A percentile compares a stretch with the other conserved stretches of the same genome.
These are phyloP conservation scores for Domatiomyces globalis DNA, from an alignment of 2,329 filamentous ascomycete species.

Conservation along the genomic window DNA sequence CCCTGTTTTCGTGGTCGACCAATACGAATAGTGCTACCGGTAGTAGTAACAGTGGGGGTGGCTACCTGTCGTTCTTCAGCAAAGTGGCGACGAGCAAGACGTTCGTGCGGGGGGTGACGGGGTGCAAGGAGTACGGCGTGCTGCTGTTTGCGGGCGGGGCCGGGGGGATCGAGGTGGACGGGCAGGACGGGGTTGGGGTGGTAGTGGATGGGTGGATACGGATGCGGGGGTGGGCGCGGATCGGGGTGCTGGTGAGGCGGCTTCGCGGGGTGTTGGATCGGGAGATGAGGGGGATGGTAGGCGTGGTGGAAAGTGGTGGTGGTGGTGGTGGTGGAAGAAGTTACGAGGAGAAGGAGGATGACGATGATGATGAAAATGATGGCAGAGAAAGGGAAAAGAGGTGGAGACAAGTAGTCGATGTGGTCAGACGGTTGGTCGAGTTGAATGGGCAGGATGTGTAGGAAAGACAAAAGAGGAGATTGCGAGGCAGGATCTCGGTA, in stretches of 20 bases:
- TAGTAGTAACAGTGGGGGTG: slow-evolving; percentile 12
- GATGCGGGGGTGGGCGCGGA: slow-evolving; percentile 81
- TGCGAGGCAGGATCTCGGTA: neutral
- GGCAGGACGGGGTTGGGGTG: slow-evolving; percentile 79
- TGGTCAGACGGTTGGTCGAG: slow-evolving; percentile 71
- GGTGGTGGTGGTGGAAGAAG: slow-evolving; percentile 29
- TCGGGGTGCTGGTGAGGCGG: slow-evolving; percentile 75
- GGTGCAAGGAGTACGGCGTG: slow-evolving; percentile 79
- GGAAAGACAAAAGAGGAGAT: neutral
- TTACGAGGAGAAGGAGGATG: slow-evolving; percentile 47
- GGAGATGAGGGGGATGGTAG: slow-evolving; percentile 61
- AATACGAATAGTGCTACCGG: slow-evolving; percentile 43
- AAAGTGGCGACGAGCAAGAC: slow-evolving; percentile 88
- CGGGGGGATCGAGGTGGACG: neutral
- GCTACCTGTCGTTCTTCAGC: slow-evolving; percentile 78
- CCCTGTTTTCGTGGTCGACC: slow-evolving; percentile 76
- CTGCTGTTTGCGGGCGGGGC: slow-evolving; percentile 75
- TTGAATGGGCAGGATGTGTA: slow-evolving; percentile 69
- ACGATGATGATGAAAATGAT: slow-evolving; percentile 33
- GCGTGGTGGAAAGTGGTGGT: neutral
- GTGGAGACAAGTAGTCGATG: slow-evolving; percentile 47
- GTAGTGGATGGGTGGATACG: slow-evolving; percentile 83
- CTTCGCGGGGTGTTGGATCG: slow-evolving; percentile 77
- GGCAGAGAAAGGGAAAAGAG: neutral
- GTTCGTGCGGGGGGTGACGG: slow-evolving; percentile 81